These are phyloP conservation scores for Leccinum subgranulosum DNA, from an alignment of 768 basidiomycete genomes.

Conservation along the genomic window DNA sequence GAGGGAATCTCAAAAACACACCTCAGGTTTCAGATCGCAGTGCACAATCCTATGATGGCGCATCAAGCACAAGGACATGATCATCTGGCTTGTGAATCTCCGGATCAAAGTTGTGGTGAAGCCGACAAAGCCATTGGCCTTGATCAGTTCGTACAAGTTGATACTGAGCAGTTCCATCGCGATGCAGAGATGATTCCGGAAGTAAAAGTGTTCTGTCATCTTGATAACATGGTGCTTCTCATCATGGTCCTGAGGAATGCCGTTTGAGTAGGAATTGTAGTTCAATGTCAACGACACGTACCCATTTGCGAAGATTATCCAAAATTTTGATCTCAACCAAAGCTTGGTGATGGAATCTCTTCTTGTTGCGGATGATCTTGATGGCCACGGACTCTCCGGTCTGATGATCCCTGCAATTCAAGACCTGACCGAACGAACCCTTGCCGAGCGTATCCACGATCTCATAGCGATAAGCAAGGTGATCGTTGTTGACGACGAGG, in stretches of 20 bases:
- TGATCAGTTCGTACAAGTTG: slow-evolving; percentile 98
- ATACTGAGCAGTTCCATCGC: slow-evolving; percentile 98
- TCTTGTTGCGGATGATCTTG: slow-evolving; percentile 74
- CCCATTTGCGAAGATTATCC: slow-evolving; percentile 97
- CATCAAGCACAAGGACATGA: slow-evolving; percentile 88
- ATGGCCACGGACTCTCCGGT: slow-evolving; percentile 96
- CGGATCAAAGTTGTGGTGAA: slow-evolving; percentile 95
- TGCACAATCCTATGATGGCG: slow-evolving; percentile 97
- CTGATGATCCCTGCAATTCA: slow-evolving; percentile 92
- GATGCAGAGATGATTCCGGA: slow-evolving; percentile 96
- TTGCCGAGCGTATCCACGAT: slow-evolving; percentile 90
- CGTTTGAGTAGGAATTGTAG: not conserved
- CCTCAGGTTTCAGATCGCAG: slow-evolving; percentile 99
- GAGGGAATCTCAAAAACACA: slow-evolving; percentile 31
- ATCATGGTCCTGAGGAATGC: slow-evolving; percentile 76
- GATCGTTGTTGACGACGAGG: slow-evolving; percentile 83
- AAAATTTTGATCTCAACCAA: slow-evolving; percentile 99
- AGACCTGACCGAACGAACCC: slow-evolving; percentile 96
- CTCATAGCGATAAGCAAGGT: slow-evolving; percentile 97
- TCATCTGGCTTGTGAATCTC: slow-evolving; percentile 95
- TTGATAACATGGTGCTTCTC: slow-evolving; percentile 97
- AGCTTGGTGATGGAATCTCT: slow-evolving; percentile 77
- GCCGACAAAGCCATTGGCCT: slow-evolving; percentile 98
- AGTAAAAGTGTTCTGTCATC: slow-evolving; percentile 98
- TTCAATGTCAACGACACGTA: slow-evolving; percentile 36